Evolutionary conservation across 1,139 yeast genomes (phyloP).

Genomic region (Saccharomyces hybrid): DNA sequence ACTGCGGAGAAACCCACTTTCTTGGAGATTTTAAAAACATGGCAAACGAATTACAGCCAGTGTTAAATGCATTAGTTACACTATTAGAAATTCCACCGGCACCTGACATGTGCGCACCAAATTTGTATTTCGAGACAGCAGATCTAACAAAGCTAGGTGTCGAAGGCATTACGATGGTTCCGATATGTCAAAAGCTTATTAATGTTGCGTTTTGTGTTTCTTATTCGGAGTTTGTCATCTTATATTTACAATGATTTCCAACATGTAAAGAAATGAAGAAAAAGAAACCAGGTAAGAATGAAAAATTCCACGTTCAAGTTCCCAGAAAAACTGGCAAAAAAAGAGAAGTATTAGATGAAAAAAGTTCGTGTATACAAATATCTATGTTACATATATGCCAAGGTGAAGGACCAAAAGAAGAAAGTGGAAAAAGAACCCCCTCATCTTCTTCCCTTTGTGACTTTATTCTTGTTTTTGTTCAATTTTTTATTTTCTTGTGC

Average conservation of each 20-base stretch:
- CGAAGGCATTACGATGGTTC: not conserved
- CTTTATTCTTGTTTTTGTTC: constrained; percentile 27
- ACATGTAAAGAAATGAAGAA: not conserved
- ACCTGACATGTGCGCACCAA: constrained; percentile 77
- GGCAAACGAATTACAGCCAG: constrained; percentile 85
- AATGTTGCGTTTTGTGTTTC: not conserved
- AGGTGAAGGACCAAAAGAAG: not conserved
- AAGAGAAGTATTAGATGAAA: not conserved
- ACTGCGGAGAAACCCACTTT: constrained; percentile 81
- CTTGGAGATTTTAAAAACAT: constrained; percentile 84
- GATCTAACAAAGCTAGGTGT: constrained; percentile 30
- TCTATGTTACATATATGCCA: not conserved
- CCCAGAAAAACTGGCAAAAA: not conserved
- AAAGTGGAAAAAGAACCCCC: not conserved
- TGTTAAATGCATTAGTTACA: constrained; percentile 61
- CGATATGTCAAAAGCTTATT: not conserved
- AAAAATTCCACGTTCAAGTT: not conserved
- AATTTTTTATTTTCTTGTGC: constrained; percentile 35
- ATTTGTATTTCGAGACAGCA: constrained; percentile 39
- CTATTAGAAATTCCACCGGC: constrained; percentile 71
- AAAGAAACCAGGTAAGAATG: not conserved
- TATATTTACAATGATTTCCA: not conserved
- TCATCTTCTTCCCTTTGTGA: constrained; percentile 14
- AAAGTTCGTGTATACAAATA: not conserved
- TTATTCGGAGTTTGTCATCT: not conserved